Evolutionary conservation across 768 basidiomycete genomes (phyloP).

Genomic region (Podaxis sp.): DNA sequence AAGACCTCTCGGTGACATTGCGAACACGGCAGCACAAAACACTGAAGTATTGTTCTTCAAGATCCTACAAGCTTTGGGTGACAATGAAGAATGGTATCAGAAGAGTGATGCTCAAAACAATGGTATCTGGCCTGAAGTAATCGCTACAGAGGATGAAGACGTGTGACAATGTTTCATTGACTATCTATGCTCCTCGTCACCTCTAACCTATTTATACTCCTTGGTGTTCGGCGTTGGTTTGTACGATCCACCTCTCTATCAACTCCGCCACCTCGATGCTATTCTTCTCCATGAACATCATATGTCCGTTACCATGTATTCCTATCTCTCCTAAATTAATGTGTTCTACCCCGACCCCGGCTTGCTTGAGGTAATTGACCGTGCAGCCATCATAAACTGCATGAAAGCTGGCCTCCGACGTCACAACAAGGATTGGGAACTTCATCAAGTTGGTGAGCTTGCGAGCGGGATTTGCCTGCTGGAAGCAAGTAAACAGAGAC

Average conservation of each 20-base stretch:
- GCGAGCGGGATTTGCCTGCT: slow-evolving; percentile 43
- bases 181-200: background rate
- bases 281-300: slow-evolving; percentile 59
- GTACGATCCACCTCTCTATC: slow-evolving; percentile 37
- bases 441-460: slow-evolving; percentile 40
- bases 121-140: slow-evolving; percentile 7
- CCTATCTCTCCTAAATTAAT: slow-evolving; percentile 41
- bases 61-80: background rate
- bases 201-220: background rate
- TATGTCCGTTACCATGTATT: slow-evolving; percentile 53
- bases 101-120: background rate
- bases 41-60: slow-evolving; percentile 43
- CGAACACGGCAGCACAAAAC: slow-evolving; percentile 54
- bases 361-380: slow-evolving; percentile 41
- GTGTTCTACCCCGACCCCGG: slow-evolving; percentile 44
- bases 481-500: slow-evolving; percentile 38
- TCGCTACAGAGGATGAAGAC: slow-evolving; percentile 4
- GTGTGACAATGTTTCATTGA: background rate
- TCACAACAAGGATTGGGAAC: slow-evolving; percentile 47
- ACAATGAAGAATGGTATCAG: background rate
- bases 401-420: slow-evolving; percentile 51
- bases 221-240: background rate
- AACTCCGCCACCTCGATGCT: slow-evolving; percentile 38
- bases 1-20: slow-evolving; percentile 38
- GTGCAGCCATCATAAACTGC: slow-evolving; percentile 47